phyloP scores from a whole-genome alignment of 768 basidiomycete species.

The Agaricus subrufescens region DNA sequence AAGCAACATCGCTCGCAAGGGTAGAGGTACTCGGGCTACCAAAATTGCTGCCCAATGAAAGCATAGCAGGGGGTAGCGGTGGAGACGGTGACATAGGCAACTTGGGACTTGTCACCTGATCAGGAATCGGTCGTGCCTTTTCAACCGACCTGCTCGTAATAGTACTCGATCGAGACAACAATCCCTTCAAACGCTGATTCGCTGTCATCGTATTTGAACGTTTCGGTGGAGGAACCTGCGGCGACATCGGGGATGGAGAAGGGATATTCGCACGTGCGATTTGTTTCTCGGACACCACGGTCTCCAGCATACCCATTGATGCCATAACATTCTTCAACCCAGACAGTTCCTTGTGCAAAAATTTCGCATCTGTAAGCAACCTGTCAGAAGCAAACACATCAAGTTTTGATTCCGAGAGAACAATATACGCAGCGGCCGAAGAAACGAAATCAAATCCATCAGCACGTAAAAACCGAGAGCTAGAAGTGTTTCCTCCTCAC shows the following conservation, averaged over 20 bases:
- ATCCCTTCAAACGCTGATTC: constrained; percentile 45
- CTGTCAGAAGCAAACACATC: constrained; percentile 31
- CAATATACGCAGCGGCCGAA: background rate
- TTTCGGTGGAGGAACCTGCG: constrained; percentile 20
- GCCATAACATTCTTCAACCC: constrained; percentile 68
- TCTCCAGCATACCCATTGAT: constrained; percentile 78
- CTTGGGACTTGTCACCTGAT: constrained; percentile 18
- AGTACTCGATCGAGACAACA: constrained; percentile 35
- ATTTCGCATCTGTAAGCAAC: constrained; percentile 74
- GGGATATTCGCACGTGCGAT: constrained; percentile 31
- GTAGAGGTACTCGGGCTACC: constrained; percentile 4
- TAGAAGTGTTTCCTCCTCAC: constrained; percentile 36
- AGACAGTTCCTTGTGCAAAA: constrained; percentile 71
- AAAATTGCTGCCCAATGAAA: background rate
- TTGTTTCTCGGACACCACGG: constrained; percentile 79
- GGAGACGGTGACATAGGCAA: constrained; percentile 22
- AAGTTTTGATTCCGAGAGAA: too few relatives aligned
- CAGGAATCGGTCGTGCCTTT: constrained; percentile 3
- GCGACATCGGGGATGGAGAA: constrained; percentile 7
- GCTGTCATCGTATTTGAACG: constrained; percentile 35
- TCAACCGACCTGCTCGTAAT: constrained; percentile 18
- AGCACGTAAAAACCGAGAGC: background rate
- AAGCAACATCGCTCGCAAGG: background rate
- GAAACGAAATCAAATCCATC: background rate
- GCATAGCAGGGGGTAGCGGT: constrained; percentile 19